Percentiles rank a stretch among this genome's conserved stretches.
Conservation (phyloP, 495 filamentous ascomycete species). For the Daldinia loculata region DNA sequence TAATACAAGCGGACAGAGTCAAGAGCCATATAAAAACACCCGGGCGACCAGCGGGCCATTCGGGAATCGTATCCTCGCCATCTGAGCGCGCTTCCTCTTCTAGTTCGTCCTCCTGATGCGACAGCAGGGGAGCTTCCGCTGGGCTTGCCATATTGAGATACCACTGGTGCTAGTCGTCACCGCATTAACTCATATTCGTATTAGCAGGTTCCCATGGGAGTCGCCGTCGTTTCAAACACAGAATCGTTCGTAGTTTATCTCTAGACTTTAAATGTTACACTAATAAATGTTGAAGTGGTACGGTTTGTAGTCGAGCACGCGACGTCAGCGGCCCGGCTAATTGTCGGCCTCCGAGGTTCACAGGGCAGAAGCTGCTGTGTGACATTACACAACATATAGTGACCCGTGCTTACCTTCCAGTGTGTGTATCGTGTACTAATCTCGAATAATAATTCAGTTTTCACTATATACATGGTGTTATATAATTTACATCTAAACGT, state of each 20-base stretch:
- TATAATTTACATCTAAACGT: neutral
- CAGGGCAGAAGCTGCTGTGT: neutral
- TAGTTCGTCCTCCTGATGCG: constrained; percentile 40
- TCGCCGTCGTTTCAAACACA: neutral
- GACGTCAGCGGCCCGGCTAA: neutral
- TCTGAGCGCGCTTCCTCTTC: constrained; percentile 31
- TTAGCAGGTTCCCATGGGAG: constrained; percentile 1
- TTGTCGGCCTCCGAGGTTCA: neutral
- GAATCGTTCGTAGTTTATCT: neutral
- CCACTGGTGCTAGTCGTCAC: neutral
- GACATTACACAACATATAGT: neutral
- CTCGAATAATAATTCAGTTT: neutral
- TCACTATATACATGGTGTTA: neutral
- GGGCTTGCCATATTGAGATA: constrained; percentile 21
- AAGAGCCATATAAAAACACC: constrained; percentile 72
- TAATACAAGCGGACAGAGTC: constrained; percentile 82
- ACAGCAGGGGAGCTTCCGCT: constrained; percentile 30
- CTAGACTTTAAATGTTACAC: neutral
- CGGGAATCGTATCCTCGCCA: constrained; percentile 10
- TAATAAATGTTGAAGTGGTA: neutral
- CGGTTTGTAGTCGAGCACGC: neutral
- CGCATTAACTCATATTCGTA: constrained; percentile 7
- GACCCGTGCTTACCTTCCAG: neutral
- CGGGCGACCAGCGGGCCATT: constrained; percentile 40
- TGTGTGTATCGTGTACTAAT: neutral